These are phyloP conservation scores for Aspergillus brunneoviolaceus DNA, from an alignment of 2,329 filamentous ascomycete genomes.

Conservation along the genomic window DNA sequence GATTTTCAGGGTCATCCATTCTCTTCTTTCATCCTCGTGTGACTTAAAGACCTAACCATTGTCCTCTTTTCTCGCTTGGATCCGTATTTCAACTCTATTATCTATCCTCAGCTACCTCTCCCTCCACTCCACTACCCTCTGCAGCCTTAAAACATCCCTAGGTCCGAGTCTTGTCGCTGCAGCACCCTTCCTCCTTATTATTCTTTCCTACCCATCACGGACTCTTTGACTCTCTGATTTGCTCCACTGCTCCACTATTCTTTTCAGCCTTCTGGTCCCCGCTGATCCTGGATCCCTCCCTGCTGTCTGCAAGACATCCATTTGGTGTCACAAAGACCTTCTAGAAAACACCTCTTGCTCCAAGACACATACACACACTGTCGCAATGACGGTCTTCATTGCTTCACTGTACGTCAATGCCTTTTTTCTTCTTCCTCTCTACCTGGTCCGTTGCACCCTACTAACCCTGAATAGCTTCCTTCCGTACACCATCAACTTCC, in stretches of 20 bases:
- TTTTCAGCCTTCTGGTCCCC: not conserved
- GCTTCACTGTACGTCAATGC: slow-evolving; percentile 33
- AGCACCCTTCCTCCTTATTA: not conserved
- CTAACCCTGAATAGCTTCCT: slow-evolving; percentile 29
- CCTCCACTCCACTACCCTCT: not conserved
- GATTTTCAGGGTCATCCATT: slow-evolving; percentile 14
- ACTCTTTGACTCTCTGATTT: not conserved
- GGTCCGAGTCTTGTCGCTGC: slow-evolving; percentile 7
- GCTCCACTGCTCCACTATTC: not conserved
- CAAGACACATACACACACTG: not conserved
- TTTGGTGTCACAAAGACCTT: not conserved
- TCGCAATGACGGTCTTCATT: slow-evolving; percentile 35
- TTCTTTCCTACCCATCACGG: not conserved
- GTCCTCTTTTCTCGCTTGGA: slow-evolving; percentile 8
- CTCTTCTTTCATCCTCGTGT: slow-evolving; percentile 6
- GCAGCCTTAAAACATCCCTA: slow-evolving; percentile 7
- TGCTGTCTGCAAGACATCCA: not conserved
- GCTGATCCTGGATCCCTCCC: not conserved
- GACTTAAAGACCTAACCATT: slow-evolving; percentile 11
- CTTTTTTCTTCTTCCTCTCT: not conserved
- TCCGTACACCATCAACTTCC: slow-evolving; percentile 40
- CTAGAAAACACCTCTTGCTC: not conserved
- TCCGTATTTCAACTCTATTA: not conserved
- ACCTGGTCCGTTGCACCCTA: not conserved
- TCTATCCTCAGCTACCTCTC: not conserved